A percentile compares a stretch with the other conserved stretches of the same genome.
Evolutionary conservation across 768 basidiomycete species (phyloP).

Genomic region (Mycena albidolilacea): DNA sequence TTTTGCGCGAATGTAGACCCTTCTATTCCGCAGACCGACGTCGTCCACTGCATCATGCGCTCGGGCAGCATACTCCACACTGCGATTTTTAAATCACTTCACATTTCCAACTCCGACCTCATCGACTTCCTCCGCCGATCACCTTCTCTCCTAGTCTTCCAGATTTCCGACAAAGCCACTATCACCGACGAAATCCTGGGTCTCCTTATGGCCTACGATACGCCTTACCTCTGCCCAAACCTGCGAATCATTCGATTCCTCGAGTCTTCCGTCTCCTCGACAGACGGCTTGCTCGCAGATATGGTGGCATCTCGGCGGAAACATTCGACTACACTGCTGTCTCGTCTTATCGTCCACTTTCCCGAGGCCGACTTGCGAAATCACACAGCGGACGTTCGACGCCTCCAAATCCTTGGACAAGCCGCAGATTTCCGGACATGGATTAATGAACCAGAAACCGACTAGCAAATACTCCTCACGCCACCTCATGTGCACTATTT

Average conservation of each 20-base stretch:
- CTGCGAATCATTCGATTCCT: conserved; percentile 33
- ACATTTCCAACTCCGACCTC: conserved; percentile 23
- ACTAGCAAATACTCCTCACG: neutral
- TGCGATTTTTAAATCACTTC: conserved; percentile 30
- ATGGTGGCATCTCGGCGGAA: conserved; percentile 30
- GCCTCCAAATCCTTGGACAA: conserved; percentile 12
- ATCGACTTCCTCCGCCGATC: conserved; percentile 25
- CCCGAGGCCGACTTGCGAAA: conserved; percentile 12
- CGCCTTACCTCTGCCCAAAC: conserved; percentile 27
- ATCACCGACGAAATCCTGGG: conserved; percentile 24
- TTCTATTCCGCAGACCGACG: conserved; percentile 16
- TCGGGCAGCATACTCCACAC: conserved; percentile 12
- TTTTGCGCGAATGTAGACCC: conserved; percentile 18
- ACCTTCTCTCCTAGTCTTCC: conserved; percentile 27
- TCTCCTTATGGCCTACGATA: conserved; percentile 18
- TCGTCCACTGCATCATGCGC: conserved; percentile 10
- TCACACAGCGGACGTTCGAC: conserved; percentile 26
- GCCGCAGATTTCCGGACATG: conserved; percentile 12
- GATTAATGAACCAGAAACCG: conserved; percentile 32
- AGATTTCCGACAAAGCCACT: conserved; percentile 21
- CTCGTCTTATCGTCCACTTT: conserved; percentile 28
- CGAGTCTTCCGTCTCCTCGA: conserved; percentile 24
- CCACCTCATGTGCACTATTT: neutral
- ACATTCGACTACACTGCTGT: neutral
- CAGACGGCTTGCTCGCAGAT: conserved; percentile 31